Evolutionary conservation across 345 rosid species (phyloP), one percentile per base, ranked within the genome.

Genomic region (Eucalyptus regnans): DNA sequence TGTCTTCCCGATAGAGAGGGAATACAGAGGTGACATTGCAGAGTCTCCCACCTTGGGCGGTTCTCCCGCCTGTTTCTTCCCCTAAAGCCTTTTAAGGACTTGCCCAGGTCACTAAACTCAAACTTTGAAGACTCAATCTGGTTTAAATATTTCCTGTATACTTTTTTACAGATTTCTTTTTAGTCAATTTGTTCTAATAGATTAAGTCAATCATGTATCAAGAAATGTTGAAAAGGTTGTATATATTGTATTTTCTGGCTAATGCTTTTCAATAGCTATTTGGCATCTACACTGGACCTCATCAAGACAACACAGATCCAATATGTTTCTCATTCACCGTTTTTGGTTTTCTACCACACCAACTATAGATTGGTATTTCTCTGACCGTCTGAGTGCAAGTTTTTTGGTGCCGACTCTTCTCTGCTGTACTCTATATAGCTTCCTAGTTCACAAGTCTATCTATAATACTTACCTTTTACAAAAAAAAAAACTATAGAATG

Each of bases 1-100:
- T 52, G 58, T 52, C 9, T 52, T 52, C 23, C 1, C 2, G 8
- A 52, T 52, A 18, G 4, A 52, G 9, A 52, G 10, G 23, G 4
- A 18, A 18, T 18, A 52, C 5, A 18, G 2, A 4, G 23, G 58
- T 52, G 9, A 51, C 54, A 51, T 51, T 51, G 20, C 2, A 4
- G 20, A 3, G 4, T 51, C 54, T 51, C 20, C 8, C 8, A 7
- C 20, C 8, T 8, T 16, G 2, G 4, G 20, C 20, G 1, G 8
- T 16, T 52, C 1, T 52, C 56, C 1, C 9, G 2, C 23, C 0
- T 7, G 9, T 52, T 52, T 52, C 56, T 52, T 52, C 56, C 23
- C 23, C 4, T 52, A 18, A 52, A 52, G 23, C 56, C 23, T 52
- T 18, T 52, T 52, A 52, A 52, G 23, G 23, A 52, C 23, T 52